Evolutionary conservation across 179 eudicot genomes (phyloP).

Genomic region (Carnegiea gigantea): DNA sequence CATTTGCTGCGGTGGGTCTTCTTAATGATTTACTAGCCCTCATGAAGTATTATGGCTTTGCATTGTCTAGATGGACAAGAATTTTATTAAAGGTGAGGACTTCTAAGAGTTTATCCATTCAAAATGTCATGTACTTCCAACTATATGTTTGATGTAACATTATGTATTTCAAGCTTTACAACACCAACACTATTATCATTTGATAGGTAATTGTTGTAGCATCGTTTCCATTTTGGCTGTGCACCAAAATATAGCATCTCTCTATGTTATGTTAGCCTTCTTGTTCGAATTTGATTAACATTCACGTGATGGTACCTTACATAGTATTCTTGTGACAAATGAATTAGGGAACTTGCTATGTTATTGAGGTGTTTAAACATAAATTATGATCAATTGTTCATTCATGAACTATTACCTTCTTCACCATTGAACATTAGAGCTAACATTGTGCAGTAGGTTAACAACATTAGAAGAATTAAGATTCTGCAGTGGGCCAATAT

Average conservation of each 20-base stretch:
- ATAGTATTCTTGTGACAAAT: slow-evolving; percentile 32
- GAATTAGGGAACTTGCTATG: slow-evolving; percentile 11
- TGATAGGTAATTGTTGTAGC: slow-evolving; percentile 70
- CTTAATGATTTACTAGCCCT: slow-evolving; percentile 66
- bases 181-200: slow-evolving; percentile 19
- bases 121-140: background rate
- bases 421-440: background rate
- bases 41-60: slow-evolving; percentile 42
- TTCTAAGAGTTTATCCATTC: slow-evolving; percentile 4
- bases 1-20: slow-evolving; percentile 75
- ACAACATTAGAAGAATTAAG: background rate
- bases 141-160: background rate
- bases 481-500: background rate
- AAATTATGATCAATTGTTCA: background rate
- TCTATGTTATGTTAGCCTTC: slow-evolving; percentile 89
- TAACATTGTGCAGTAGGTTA: background rate
- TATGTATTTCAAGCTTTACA: background rate
- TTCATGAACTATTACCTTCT: background rate
- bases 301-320: slow-evolving; percentile 53
- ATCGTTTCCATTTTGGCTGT: slow-evolving; percentile 73
- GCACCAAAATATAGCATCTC: slow-evolving; percentile 65
- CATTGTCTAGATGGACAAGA: slow-evolving; percentile 54
- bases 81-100: slow-evolving; percentile 67
- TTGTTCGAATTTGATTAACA: slow-evolving; percentile 57
- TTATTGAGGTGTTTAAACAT: background rate